phyloP scores from a whole-genome alignment of 495 filamentous ascomycete species.

The Cercophora scortea region DNA sequence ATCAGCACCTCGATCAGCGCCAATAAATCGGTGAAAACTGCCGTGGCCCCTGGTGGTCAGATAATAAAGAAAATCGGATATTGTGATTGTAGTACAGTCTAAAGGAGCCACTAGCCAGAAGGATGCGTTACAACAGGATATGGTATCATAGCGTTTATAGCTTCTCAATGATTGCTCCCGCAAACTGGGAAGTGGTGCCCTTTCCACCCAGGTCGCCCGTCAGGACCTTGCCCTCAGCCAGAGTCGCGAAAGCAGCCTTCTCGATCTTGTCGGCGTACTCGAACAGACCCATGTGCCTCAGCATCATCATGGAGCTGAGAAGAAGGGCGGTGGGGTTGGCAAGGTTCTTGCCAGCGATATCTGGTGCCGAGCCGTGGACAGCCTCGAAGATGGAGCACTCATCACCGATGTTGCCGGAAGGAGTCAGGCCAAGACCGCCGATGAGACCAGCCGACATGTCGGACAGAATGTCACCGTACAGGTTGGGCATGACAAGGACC shows the following conservation, averaged over 20 bases:
- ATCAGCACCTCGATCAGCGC: too few species aligned
- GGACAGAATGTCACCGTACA: conserved; percentile 98
- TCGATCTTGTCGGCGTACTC: conserved; percentile 83
- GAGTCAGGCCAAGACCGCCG: conserved; percentile 92
- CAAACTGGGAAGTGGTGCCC: conserved; percentile 86
- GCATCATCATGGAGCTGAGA: conserved; percentile 94
- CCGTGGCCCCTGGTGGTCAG: too few species aligned
- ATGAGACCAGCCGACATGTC: conserved; percentile 99
- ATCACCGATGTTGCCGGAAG: conserved; percentile 97
- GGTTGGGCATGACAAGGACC: conserved; percentile 98
- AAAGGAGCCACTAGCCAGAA: conserved; percentile 1
- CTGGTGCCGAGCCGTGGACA: conserved; percentile 94
- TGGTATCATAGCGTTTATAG: conserved; percentile 41
- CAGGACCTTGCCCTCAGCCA: conserved; percentile 91
- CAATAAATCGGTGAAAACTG: too few species aligned
- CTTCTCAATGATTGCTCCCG: conserved; percentile 79
- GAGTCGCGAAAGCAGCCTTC: conserved; percentile 85
- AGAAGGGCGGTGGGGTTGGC: conserved; percentile 94
- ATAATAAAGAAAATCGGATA: too few species aligned
- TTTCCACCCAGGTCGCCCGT: conserved; percentile 95
- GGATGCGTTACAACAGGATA: conserved; percentile 8
- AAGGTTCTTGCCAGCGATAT: conserved; percentile 92
- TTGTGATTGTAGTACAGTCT: conserved; percentile 11
- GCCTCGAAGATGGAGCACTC: conserved; percentile 99
- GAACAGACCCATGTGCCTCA: conserved; percentile 92